Evolutionary conservation across 345 rosid genomes (phyloP).

Genomic region (Aegle marmelos): DNA sequence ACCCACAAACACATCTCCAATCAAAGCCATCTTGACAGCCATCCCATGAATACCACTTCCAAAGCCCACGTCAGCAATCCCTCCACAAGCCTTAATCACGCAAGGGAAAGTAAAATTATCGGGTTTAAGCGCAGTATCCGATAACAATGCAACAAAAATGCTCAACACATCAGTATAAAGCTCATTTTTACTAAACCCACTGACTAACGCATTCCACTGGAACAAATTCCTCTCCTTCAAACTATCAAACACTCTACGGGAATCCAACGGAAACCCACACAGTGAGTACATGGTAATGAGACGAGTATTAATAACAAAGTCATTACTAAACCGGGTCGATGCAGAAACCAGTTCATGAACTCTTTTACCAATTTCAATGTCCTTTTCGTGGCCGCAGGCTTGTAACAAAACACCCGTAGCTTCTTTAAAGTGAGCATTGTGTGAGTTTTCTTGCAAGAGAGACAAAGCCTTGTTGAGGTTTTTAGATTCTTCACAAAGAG

Average conservation of each 20-base stretch:
- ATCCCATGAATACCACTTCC: constrained; percentile 58
- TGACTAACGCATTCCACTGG: constrained; percentile 66
- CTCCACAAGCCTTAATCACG: constrained; percentile 65
- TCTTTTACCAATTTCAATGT: constrained; percentile 45
- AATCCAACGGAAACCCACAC: constrained; percentile 50
- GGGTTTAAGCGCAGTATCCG: constrained; percentile 36
- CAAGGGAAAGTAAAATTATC: constrained; percentile 71
- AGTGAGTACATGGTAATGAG: constrained; percentile 54
- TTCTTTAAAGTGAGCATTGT: constrained; percentile 33
- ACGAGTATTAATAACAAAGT: constrained; percentile 48
- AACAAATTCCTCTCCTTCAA: constrained; percentile 49
- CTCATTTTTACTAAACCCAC: constrained; percentile 58
- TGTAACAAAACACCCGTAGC: constrained; percentile 50
- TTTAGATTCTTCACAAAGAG: constrained; percentile 36
- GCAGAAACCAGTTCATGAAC: constrained; percentile 43
- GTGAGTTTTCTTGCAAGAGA: constrained; percentile 17
- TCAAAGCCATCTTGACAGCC: constrained; percentile 48
- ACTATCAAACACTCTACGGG: constrained; percentile 44
- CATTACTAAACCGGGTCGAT: constrained; percentile 37
- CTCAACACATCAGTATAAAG: constrained; percentile 40
- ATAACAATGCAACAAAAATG: constrained; percentile 44
- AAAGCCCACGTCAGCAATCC: constrained; percentile 32
- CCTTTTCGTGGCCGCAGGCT: constrained; percentile 43
- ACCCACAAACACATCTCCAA: constrained; percentile 51
- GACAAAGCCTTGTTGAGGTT: constrained; percentile 38